Evolutionary conservation across 805 yeast species (phyloP).

Genomic region (Sugiyamaella qingdaonensis): DNA sequence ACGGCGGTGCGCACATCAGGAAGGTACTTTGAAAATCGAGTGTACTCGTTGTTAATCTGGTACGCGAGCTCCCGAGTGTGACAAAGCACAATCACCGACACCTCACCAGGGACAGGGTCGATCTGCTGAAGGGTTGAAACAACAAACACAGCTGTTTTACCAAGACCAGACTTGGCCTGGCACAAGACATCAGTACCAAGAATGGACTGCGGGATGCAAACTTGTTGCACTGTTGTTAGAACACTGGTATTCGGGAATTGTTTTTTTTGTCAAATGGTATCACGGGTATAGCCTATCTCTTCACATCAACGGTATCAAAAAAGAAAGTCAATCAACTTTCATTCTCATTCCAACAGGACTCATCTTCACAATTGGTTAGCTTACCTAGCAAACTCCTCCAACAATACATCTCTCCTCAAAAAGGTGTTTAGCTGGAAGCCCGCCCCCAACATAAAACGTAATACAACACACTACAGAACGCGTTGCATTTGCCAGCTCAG

Average conservation of each 20-base stretch:
- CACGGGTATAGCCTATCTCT: no score
- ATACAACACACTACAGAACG: no score
- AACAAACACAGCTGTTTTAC: conserved; percentile 98
- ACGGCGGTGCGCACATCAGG: conserved; percentile 97
- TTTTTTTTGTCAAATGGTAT: no score
- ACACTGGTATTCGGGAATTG: neutral
- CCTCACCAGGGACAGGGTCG: conserved; percentile 96
- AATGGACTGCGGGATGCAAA: conserved; percentile 95
- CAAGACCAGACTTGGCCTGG: conserved; percentile 99
- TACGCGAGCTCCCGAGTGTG: conserved; percentile 99
- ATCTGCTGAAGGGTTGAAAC: conserved; percentile 93
- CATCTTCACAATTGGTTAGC: no score
- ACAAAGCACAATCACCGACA: conserved; percentile 89
- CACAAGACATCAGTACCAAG: conserved; percentile 97
- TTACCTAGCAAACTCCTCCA: no score
- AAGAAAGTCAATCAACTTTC: no score
- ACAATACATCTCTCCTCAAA: no score
- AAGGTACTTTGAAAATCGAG: conserved; percentile 96
- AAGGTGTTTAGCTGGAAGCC: no score
- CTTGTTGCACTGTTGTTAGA: conserved; percentile 75
- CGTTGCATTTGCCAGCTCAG: no score
- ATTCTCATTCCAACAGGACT: no score
- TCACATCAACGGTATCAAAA: no score
- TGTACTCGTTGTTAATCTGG: conserved; percentile 95
- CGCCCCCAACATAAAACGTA: no score